These are phyloP conservation scores for Neurospora sp. DNA, from an alignment of 495 filamentous ascomycete species.

Conservation along the genomic window DNA sequence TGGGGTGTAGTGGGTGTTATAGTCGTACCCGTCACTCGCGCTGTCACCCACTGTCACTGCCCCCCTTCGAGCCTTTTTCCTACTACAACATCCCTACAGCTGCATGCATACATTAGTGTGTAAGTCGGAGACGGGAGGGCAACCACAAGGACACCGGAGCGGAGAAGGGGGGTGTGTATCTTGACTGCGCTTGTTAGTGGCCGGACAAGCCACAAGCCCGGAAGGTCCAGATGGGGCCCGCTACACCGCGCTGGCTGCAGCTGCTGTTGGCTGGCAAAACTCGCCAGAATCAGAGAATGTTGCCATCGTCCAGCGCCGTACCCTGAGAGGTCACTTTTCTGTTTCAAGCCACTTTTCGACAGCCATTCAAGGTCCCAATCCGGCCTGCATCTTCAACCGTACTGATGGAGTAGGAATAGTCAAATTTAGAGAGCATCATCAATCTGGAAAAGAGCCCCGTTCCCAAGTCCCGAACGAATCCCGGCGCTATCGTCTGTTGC, in stretches of 20 bases:
- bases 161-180: not conserved
- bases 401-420: not conserved
- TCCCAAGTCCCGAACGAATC: not conserved
- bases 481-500: not conserved
- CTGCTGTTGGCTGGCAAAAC: slow-evolving; percentile 5
- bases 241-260: slow-evolving; percentile 3
- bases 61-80: slow-evolving; percentile 1
- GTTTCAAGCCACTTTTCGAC: not conserved
- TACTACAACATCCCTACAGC: slow-evolving; percentile 1
- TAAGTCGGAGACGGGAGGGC: not conserved
- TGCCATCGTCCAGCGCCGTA: slow-evolving; percentile 8
- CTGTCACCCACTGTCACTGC: slow-evolving; percentile 1
- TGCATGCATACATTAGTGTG: not conserved
- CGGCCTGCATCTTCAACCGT: not conserved
- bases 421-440: not conserved
- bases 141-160: not conserved
- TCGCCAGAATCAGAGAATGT: slow-evolving; percentile 4
- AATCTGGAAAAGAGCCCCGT: not conserved
- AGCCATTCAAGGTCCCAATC: not conserved
- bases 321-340: not conserved
- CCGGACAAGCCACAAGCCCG: slow-evolving; percentile 4
- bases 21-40: slow-evolving; percentile 16
- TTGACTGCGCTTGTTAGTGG: slow-evolving; percentile 6
- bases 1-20: slow-evolving; percentile 27
- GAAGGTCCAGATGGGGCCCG: slow-evolving; percentile 4